Conservation (phyloP, 345 rosid genomes). For the Cardamine chenopodiifolia region DNA sequence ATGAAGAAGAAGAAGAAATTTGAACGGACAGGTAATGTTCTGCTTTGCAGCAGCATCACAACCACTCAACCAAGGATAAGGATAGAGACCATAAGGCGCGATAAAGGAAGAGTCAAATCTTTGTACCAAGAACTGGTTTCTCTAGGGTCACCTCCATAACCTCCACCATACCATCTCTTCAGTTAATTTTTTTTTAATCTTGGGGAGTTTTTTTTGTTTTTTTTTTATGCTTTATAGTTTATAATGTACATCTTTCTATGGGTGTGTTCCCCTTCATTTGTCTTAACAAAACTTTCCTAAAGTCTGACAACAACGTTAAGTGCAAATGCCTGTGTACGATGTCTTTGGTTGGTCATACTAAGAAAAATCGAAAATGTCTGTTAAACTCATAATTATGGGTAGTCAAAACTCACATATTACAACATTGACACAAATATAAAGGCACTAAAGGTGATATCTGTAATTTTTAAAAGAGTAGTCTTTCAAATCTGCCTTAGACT, state of each 20-base stretch:
- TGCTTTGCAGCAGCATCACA: slow-evolving; percentile 25
- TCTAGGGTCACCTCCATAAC: slow-evolving; percentile 7
- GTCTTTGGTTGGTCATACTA: background rate
- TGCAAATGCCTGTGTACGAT: background rate
- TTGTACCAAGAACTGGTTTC: slow-evolving; percentile 32
- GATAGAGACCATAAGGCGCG: slow-evolving; percentile 22
- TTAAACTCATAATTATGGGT: background rate
- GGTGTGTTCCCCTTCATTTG: slow-evolving; percentile 33
- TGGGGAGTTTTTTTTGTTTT: slow-evolving; percentile 21
- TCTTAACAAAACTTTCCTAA: slow-evolving; percentile 20
- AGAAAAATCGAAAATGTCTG: background rate
- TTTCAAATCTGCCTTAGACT: slow-evolving; percentile 71
- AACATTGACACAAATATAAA: background rate
- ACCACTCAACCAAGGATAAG: slow-evolving; percentile 1
- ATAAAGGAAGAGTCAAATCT: slow-evolving; percentile 28
- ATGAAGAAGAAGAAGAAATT: background rate
- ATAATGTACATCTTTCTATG: slow-evolving; percentile 40
- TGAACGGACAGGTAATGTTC: background rate
- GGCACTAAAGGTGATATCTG: background rate
- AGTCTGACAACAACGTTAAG: slow-evolving; percentile 6
- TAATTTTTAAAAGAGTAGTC: slow-evolving; percentile 82
- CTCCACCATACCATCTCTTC: slow-evolving; percentile 23
- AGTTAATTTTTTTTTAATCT: slow-evolving; percentile 1
- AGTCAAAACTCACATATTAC: slow-evolving; percentile 17
- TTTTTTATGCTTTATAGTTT: slow-evolving; percentile 33